Evolutionary conservation across 2,329 filamentous ascomycete species (phyloP), one percentile per base, ranked within the genome.

Genomic region (Penicillium sp.): DNA sequence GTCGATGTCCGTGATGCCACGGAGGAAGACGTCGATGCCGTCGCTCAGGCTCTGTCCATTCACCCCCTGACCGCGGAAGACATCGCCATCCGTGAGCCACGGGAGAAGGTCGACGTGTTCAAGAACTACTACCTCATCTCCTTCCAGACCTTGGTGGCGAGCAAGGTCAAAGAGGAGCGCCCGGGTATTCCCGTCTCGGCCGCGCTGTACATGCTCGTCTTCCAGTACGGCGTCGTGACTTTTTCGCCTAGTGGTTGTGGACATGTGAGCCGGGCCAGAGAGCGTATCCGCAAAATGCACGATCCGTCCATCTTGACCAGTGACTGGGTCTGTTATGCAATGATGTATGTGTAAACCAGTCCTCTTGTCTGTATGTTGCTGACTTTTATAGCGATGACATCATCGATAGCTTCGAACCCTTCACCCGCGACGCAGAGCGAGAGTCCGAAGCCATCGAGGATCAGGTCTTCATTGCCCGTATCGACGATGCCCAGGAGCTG

Each of bases 251-350:
- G 85, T 45, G 88, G 87, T 9, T 96, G 93, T 68, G 84, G 85
- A 1, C 94, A 97, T 72, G 90, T 92, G 5, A 82, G 85, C 29
- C 89, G 93, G 54, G 93, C 97, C 9, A 86, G 92, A 60, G 91
- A 90, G 77, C 86, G 94, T 67, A 96, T 97, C 64, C 86, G 89
- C 11, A 88, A 90, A 61, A 81, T 97, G 54, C 92, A 95, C 67
- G 92, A 97, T 69, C 96, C 96, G 64, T 87, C 96, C 63, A 86
- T 92, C 57, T 80, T 97, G 39, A 94, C 91, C 67, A 92, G 92
- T 63, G 94, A 97, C 75, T 99, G 94, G 92, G 93, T 97, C 66
- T 97, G 94, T 78, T 99, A 99, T 71, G 94, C 94, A 32, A 80
- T 99, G 62, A 97, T 97, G 88, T 91, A 79, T 79, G 87, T 76